phyloP scores from a whole-genome alignment of 192 early-diverging fungal species.

The Diversispora epigaea region DNA sequence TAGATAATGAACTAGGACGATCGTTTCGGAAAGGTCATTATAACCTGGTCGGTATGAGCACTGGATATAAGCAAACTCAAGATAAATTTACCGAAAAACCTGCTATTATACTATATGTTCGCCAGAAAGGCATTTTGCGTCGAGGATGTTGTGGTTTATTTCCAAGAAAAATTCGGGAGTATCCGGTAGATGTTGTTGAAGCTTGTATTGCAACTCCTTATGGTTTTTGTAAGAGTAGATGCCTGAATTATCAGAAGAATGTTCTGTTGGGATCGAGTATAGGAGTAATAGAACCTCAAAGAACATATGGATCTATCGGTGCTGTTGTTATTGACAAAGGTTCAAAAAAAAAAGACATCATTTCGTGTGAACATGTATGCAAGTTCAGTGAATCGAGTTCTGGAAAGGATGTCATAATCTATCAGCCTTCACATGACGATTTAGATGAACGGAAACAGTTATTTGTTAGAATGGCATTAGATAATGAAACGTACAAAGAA shows the following conservation, averaged over 20 bases:
- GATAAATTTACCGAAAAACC: not conserved
- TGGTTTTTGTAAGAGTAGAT: not conserved
- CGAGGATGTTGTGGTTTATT: not conserved
- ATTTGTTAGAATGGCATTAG: no score
- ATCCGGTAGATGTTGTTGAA: conserved; percentile 12
- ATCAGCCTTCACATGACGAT: conserved; percentile 16
- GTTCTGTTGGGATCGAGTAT: conserved; percentile 5
- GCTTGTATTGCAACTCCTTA: conserved; percentile 7
- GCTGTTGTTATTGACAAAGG: no score
- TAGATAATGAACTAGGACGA: not conserved
- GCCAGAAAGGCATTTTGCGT: not conserved
- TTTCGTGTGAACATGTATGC: no score
- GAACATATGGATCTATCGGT: no score
- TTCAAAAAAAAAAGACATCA: no score
- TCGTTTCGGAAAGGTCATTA: not conserved
- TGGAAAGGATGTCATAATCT: conserved; percentile 10
- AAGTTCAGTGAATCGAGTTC: no score
- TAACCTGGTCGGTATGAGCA: conserved; percentile 14
- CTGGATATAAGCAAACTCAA: conserved; percentile 1
- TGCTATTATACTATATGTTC: no score
- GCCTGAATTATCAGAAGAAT: not conserved
- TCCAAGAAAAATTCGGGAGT: not conserved
- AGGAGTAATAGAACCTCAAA: not conserved
- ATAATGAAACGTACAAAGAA: no score
- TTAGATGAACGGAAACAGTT: conserved; percentile 2